Evolutionary conservation across 768 basidiomycete species (phyloP).

Genomic region (Podaxis rugospora): DNA sequence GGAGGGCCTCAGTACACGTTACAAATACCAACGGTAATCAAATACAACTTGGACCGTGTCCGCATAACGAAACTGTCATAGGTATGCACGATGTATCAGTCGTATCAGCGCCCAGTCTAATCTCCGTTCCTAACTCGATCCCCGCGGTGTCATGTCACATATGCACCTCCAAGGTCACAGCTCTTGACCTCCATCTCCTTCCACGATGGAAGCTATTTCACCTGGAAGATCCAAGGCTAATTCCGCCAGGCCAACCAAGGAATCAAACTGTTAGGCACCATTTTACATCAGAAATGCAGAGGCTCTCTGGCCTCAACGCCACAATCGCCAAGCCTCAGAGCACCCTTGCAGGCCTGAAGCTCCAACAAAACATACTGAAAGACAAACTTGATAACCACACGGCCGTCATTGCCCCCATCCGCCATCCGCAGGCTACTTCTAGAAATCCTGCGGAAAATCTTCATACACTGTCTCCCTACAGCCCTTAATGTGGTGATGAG

Average conservation of each 20-base stretch:
- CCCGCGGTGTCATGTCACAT: no score
- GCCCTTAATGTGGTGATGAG: conserved; percentile 12
- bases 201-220: no score
- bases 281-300: neutral
- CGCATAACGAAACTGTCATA: no score
- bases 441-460: conserved; percentile 19
- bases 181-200: no score
- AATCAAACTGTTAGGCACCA: neutral
- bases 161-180: no score
- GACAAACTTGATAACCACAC: neutral
- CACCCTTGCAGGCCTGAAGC: neutral
- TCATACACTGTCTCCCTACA: conserved; percentile 14
- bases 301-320: neutral
- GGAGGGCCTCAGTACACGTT: no score
- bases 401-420: conserved; percentile 9
- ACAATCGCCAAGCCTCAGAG: neutral
- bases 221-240: no score
- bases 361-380: neutral
- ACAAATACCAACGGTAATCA: no score
- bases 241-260: neutral
- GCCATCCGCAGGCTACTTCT: conserved; percentile 15
- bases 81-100: no score
- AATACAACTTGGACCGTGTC: no score
- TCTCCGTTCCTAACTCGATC: no score
- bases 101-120: no score